Conservation (phyloP, 139 green algal genomes). For the Volvox reticuliferus region DNA sequence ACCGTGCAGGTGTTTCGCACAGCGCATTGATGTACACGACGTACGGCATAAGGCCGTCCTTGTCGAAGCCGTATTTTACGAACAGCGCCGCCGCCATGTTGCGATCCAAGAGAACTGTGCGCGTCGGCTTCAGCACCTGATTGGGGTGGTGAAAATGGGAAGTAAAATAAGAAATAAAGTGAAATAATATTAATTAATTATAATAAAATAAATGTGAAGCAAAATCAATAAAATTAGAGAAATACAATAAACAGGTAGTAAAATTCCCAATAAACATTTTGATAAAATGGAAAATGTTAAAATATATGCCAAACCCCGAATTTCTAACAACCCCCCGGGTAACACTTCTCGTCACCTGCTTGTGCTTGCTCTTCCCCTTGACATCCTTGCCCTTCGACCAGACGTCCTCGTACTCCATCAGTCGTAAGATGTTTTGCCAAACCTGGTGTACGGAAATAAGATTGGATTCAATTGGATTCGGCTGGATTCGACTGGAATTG, state of each 20-base stretch:
- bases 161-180: not conserved
- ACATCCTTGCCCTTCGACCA: slow-evolving; percentile 32
- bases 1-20: slow-evolving; percentile 23
- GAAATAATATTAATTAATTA: too few species aligned
- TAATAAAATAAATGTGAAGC: too few species aligned
- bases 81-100: slow-evolving; percentile 70
- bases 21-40: slow-evolving; percentile 65
- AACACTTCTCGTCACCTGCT: not conserved
- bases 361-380: not conserved
- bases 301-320: too few species aligned
- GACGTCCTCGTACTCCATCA: slow-evolving; percentile 65
- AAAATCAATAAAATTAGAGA: too few species aligned
- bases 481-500: too few species aligned
- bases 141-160: not conserved
- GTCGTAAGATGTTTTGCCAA: slow-evolving; percentile 71
- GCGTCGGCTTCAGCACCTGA: slow-evolving; percentile 44
- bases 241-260: too few species aligned
- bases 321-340: too few species aligned
- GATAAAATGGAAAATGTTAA: too few species aligned
- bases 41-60: slow-evolving; percentile 72
- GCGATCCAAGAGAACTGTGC: slow-evolving; percentile 54
- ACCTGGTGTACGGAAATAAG: slow-evolving; percentile 49
- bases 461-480: too few species aligned
- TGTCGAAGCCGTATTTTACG: slow-evolving; percentile 68
- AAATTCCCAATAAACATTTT: too few species aligned